Evolutionary conservation across 2,329 filamentous ascomycete species (phyloP), one percentile per base, ranked within the genome.

Genomic region (Onygena corvina): DNA sequence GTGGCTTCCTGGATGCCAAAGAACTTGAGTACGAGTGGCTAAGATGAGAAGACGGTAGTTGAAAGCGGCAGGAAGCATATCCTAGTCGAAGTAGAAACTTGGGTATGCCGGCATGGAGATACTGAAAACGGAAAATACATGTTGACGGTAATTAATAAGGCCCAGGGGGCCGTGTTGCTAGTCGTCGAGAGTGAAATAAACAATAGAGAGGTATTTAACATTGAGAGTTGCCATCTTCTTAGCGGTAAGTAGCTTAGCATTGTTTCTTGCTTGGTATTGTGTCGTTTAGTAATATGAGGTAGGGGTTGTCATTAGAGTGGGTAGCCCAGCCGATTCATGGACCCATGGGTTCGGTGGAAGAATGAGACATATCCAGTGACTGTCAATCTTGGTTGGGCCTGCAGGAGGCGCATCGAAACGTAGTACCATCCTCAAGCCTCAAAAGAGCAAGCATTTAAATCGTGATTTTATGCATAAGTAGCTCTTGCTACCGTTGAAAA

Each of bases 181-280:
- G 20, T n/a, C 11, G 25, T 11, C 6, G 11, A 14, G 9, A 18
- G 23, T 12, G 23, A 30, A 46, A n/a, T n/a, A n/a, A 30, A 46
- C 29, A 31, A 40, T 29, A 46, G 42, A 46, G 29, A 46, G 23
- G 18, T 3, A 6, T 16, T 29, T 46, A 29, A 8, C 30, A 31
- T 46, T 46, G 42, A 29, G 16, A 30, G 4, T 46, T 23, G 36
- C 18, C 36, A 40, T 40, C 36, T 23, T 40, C 21, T 5, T 40
- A 21, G 36, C 14, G 18, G 18, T 12, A 11, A 11, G 12, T 14
- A 12, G 16, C 3, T 11, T 23, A 40, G 25, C 36, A 40, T 40
- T 40, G 36, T 40, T 40, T 40, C 25, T 40, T 14, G 14, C 18
- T 40, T 40, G 7, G 36, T 40, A 40, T 40, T 40, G 36, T 40